These are phyloP conservation scores for Termitomyces sp. DNA, from an alignment of 768 basidiomycete genomes.

Conservation along the genomic window DNA sequence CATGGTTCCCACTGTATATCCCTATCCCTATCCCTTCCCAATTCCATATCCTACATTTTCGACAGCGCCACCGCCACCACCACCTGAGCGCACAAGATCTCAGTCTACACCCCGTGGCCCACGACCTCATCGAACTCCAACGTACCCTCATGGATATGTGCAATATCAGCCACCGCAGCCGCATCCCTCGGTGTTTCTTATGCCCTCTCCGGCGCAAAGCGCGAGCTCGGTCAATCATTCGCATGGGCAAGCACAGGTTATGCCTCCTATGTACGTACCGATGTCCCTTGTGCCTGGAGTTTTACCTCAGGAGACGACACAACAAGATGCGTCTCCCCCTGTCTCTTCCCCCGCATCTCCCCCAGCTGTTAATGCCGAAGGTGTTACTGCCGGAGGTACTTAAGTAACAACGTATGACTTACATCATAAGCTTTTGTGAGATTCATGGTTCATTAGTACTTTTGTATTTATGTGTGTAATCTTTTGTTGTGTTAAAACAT, in stretches of 20 bases:
- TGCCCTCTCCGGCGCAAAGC: constrained; percentile 12
- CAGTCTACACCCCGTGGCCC: constrained; percentile 16
- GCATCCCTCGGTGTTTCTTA: constrained; percentile 16
- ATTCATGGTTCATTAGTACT: too few species aligned
- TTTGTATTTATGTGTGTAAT: too few species aligned
- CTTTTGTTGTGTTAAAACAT: too few species aligned
- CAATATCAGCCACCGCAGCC: constrained; percentile 25
- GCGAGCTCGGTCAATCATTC: constrained; percentile 7
- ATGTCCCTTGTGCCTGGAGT: constrained; percentile 14
- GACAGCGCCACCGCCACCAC: neutral
- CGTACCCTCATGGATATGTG: constrained; percentile 23
- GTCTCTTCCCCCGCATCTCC: neutral
- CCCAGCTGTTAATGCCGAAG: neutral
- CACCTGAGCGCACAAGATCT: constrained; percentile 6
- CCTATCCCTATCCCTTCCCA: constrained; percentile 25
- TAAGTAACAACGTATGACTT: too few species aligned
- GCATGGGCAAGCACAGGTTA: constrained; percentile 3
- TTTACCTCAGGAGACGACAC: neutral
- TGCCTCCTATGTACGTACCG: constrained; percentile 15
- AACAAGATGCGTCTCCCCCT: neutral
- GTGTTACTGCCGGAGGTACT: neutral
- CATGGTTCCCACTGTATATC: constrained; percentile 25
- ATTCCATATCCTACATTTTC: constrained; percentile 18
- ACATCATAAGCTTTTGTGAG: too few species aligned
- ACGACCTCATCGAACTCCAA: constrained; percentile 15